A percentile compares a stretch with the other conserved stretches of the same genome.
Evolutionary conservation across 73 alveolate species (phyloP).

Genomic region (Tetrahymena thermophila): DNA sequence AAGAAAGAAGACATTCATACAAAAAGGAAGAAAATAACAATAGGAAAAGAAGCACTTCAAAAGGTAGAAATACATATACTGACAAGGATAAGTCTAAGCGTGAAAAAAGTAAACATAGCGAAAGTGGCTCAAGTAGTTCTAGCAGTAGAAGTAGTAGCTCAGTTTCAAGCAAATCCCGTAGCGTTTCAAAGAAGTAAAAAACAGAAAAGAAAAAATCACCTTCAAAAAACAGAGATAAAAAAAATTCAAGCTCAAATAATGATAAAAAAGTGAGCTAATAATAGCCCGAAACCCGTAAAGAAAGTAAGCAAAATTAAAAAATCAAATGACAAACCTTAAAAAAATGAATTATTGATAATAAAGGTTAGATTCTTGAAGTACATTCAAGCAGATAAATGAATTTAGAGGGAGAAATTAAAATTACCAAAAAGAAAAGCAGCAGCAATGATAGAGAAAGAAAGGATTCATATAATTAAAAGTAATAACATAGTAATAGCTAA

Average conservation of each 20-base stretch:
- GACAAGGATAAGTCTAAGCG: not conserved
- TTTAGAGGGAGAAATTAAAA: not conserved
- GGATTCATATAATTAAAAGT: not conserved
- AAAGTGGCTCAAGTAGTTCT: not conserved
- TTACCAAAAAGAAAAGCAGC: not conserved
- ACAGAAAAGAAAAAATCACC: not conserved
- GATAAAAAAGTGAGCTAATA: not conserved
- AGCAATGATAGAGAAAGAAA: not conserved
- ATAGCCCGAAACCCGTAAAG: not conserved
- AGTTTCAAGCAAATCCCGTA: not conserved
- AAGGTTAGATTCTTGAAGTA: not conserved
- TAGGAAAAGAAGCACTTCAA: not conserved
- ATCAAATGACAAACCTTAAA: not conserved
- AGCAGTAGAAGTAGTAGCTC: not conserved
- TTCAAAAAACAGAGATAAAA: not conserved
- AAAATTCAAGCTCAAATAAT: not conserved
- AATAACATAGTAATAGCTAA: not conserved
- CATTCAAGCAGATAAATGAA: not conserved
- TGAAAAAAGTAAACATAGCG: not conserved
- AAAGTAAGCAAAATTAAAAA: not conserved
- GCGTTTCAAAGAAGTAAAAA: not conserved
- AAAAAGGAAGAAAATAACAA: not conserved
- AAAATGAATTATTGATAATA: not conserved
- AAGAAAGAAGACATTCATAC: not conserved
- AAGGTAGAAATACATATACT: not conserved